Percentiles rank a stretch among this genome's conserved stretches.
These are phyloP conservation scores for Gigaspora rosea DNA, from an alignment of 192 early-diverging fungal genomes.

Conservation along the genomic window DNA sequence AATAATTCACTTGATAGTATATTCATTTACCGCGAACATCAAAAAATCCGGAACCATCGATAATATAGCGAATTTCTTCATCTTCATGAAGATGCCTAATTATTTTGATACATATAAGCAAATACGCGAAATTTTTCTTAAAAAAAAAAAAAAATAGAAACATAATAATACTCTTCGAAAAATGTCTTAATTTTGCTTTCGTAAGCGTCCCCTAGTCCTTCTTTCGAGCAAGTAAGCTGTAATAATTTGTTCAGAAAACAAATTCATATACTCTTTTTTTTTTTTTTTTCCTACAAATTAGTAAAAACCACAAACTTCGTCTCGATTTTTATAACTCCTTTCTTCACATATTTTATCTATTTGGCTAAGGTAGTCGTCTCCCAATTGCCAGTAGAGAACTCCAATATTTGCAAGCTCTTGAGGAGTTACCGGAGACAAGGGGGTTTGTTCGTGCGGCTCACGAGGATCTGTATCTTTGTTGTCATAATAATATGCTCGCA, in stretches of 20 bases:
- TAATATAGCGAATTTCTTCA: slow-evolving; percentile 94
- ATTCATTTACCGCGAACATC: slow-evolving; percentile 63
- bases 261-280: background rate
- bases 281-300: background rate
- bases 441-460: slow-evolving; percentile 75
- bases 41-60: slow-evolving; percentile 92
- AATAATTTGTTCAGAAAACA: background rate
- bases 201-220: slow-evolving; percentile 78
- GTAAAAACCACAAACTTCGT: slow-evolving; percentile 54
- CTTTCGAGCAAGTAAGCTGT: slow-evolving; percentile 79
- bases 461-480: slow-evolving; percentile 66
- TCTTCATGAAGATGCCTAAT: slow-evolving; percentile 89
- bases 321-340: slow-evolving; percentile 89
- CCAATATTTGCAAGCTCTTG: slow-evolving; percentile 70
- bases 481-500: slow-evolving; percentile 81
- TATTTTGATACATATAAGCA: background rate
- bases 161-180: slow-evolving; percentile 74
- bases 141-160: background rate
- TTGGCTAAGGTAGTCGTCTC: slow-evolving; percentile 55
- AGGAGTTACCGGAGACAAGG: slow-evolving; percentile 60
- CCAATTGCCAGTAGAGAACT: slow-evolving; percentile 73
- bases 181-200: slow-evolving; percentile 93
- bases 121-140: too few relatives aligned
- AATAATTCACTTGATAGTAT: background rate
- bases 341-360: slow-evolving; percentile 72